phyloP scores from a whole-genome alignment of 2,329 filamentous ascomycete genomes.

The Coniochaeta sp. region DNA sequence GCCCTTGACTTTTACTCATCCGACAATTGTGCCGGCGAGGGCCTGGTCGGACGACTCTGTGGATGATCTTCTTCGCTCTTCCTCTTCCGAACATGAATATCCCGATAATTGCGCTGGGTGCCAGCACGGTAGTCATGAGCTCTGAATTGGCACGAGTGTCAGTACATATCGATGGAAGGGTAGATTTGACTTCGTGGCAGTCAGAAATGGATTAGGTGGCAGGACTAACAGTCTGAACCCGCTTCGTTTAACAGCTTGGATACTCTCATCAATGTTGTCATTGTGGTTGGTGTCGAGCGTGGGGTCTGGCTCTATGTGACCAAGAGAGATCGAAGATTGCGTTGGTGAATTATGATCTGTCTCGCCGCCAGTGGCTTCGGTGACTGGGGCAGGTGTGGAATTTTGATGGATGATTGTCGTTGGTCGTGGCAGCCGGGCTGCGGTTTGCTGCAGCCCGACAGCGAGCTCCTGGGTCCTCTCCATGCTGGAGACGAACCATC shows the following conservation, averaged over 20 bases:
- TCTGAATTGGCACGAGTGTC: no score
- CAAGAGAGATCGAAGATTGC: neutral
- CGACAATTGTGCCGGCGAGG: neutral
- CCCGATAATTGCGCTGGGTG: neutral
- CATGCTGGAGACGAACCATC: neutral
- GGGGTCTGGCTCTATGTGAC: neutral
- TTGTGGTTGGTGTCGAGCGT: neutral
- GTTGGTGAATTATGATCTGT: neutral
- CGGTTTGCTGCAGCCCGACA: neutral
- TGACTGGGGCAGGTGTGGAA: neutral
- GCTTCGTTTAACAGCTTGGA: neutral
- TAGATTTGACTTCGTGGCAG: no score
- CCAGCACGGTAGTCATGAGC: no score
- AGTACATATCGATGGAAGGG: no score
- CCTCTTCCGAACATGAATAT: neutral
- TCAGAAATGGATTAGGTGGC: no score
- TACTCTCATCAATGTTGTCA: neutral
- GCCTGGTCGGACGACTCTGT: neutral
- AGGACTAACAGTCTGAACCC: neutral
- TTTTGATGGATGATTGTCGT: neutral
- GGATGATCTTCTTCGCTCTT: neutral
- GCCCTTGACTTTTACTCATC: neutral
- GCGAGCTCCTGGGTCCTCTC: neutral
- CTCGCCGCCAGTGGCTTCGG: neutral
- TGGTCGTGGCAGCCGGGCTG: neutral